Conservation (phyloP, 371 early-diverging fungal species). For the Sporodiniella umbellata region DNA sequence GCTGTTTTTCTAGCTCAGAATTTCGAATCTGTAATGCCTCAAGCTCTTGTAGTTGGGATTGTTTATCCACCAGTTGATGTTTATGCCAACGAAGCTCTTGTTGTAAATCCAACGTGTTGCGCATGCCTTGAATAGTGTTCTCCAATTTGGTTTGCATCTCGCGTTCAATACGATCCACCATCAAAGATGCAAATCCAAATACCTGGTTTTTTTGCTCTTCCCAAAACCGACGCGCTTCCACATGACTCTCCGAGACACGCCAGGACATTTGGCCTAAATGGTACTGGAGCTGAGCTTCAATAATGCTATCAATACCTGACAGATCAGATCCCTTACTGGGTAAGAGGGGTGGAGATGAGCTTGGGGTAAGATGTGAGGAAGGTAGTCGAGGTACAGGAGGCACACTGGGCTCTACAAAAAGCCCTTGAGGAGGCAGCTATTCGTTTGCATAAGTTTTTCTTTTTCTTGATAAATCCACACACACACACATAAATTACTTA, state of each 20-base stretch:
- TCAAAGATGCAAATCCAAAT: conserved; percentile 20
- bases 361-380: not conserved
- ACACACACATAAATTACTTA: too few species aligned
- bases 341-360: not conserved
- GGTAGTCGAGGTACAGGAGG: conserved; percentile 19
- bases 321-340: not conserved
- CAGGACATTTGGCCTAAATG: conserved; percentile 32
- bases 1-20: conserved; percentile 20
- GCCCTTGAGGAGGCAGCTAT: conserved; percentile 15
- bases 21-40: conserved; percentile 18
- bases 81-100: conserved; percentile 14
- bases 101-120: not conserved
- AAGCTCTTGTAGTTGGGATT: conserved; percentile 27
- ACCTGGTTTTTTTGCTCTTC: conserved; percentile 42
- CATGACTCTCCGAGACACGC: conserved; percentile 32
- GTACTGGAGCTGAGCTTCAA: conserved; percentile 22
- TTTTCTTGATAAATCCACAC: too few species aligned
- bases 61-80: conserved; percentile 4
- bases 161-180: conserved; percentile 18
- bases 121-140: not conserved
- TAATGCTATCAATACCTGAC: conserved; percentile 13
- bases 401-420: conserved; percentile 1
- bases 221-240: conserved; percentile 33
- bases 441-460: too few species aligned
- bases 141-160: not conserved